Base-by-base conservation (phyloP, 208 protist genomes). In the Acanthamoeba pearcei region DNA sequence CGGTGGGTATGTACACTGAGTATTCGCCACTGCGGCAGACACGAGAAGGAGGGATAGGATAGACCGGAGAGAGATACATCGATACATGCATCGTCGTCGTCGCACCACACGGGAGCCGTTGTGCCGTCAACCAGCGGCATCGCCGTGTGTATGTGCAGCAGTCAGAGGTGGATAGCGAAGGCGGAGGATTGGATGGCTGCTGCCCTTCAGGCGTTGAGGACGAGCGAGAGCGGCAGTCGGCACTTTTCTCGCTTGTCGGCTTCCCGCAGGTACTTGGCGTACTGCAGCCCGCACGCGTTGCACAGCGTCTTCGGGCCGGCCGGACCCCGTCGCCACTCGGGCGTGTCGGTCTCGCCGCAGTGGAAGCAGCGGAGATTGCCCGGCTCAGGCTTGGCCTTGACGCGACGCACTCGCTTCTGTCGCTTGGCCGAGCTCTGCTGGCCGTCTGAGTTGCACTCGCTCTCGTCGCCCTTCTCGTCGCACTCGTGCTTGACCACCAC, bases 241-340 rank as follows among this genome's bases (percentile, higher is more conserved):
- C 72, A 80, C 22, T 80, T 80, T 32, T 80, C 72, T 80, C 72
- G 72, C 72, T 80, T 80, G 72, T 80, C 72, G 72, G 72, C 72
- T 51, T 80, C 72, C n/a, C 72, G 72, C 42, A 80, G 29, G 42
- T 51, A 80, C 72, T 89, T 89, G 80, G 80, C 80, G 80, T 89
- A 89, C 53, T 66, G 80, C 5, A 89, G 51, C 6, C 80, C 80
- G 80, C 80, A 89, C 10, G 80, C 80, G 80, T 89, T 89, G 80
- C 80, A 89, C 4, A 89, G 80, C 15, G 80, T 89, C 46, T 66
- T 57, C 9, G 80, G 80, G 42, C 80, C 80, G 19, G 46, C 53
- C 5, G 80, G 80, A 24, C 80, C 80, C 22, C 80, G 46, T 66
- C 80, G 46, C 80, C 80, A 89, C 51, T 89, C 80, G 27, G 80